These are phyloP conservation scores for Betula pendula DNA, from an alignment of 306 rosid species.

Conservation along the genomic window DNA sequence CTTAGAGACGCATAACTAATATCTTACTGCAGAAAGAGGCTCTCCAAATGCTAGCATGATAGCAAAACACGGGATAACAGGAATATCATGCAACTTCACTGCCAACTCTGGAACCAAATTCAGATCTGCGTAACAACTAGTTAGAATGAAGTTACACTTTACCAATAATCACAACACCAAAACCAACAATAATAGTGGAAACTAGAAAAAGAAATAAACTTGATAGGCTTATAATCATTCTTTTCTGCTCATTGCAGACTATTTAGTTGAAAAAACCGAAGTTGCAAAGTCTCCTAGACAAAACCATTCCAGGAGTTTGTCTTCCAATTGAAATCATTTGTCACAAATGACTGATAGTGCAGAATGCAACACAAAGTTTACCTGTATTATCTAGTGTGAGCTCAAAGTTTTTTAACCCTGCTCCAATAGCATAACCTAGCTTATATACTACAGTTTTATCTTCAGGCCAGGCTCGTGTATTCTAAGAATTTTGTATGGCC, in stretches of 20 bases:
- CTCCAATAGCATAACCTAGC: neutral
- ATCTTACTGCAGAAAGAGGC: constrained; percentile 75
- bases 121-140: constrained; percentile 50
- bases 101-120: constrained; percentile 66
- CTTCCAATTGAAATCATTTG: neutral
- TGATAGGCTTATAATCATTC: neutral
- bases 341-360: neutral
- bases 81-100: constrained; percentile 59
- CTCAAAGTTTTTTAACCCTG: neutral
- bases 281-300: neutral
- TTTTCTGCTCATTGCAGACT: neutral
- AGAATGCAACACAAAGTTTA: neutral
- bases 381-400: neutral
- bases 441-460: no score
- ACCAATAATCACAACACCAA: neutral
- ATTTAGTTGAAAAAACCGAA: neutral
- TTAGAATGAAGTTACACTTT: constrained; percentile 15
- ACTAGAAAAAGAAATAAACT: neutral
- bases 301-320: neutral
- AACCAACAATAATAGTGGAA: neutral
- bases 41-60: constrained; percentile 87
- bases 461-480: neutral
- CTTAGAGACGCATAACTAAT: constrained; percentile 24
- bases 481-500: no score
- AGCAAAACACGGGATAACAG: constrained; percentile 71